These are phyloP conservation scores for Aspergillus tanneri DNA, from an alignment of 2,329 filamentous ascomycete species.

Conservation along the genomic window DNA sequence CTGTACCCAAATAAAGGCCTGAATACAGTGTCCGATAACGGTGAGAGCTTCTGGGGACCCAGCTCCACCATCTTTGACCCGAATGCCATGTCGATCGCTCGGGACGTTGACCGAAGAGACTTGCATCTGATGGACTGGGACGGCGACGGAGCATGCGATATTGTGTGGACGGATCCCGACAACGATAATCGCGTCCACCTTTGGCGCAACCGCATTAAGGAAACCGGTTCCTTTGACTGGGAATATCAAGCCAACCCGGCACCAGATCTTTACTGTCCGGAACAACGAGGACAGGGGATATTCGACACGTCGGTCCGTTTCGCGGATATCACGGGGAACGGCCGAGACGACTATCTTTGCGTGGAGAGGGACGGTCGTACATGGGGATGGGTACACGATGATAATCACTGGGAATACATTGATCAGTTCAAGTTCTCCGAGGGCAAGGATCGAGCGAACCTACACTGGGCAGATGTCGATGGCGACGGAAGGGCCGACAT, in stretches of 20 bases:
- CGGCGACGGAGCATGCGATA: neutral
- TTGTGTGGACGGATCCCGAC: neutral
- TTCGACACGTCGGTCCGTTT: neutral
- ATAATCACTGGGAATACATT: neutral
- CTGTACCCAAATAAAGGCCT: neutral
- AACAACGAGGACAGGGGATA: neutral
- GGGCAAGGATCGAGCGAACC: neutral
- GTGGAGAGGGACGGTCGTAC: neutral
- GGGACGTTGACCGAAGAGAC: neutral
- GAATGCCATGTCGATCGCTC: neutral
- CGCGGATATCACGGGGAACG: neutral
- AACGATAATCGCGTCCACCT: neutral
- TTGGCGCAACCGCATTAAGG: no score
- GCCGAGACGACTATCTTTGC: neutral
- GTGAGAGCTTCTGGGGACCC: neutral
- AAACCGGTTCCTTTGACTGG: no score
- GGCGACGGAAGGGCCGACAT: conserved; percentile 37
- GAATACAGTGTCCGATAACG: neutral
- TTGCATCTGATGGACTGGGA: neutral
- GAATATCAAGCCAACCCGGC: no score
- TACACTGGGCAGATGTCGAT: conserved; percentile 42
- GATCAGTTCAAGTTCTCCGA: neutral
- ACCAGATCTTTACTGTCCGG: neutral
- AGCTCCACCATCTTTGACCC: neutral
- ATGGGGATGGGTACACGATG: neutral